Evolutionary conservation across 2,329 filamentous ascomycete species (phyloP).

Genomic region (Trichoderma brevicompactum): DNA sequence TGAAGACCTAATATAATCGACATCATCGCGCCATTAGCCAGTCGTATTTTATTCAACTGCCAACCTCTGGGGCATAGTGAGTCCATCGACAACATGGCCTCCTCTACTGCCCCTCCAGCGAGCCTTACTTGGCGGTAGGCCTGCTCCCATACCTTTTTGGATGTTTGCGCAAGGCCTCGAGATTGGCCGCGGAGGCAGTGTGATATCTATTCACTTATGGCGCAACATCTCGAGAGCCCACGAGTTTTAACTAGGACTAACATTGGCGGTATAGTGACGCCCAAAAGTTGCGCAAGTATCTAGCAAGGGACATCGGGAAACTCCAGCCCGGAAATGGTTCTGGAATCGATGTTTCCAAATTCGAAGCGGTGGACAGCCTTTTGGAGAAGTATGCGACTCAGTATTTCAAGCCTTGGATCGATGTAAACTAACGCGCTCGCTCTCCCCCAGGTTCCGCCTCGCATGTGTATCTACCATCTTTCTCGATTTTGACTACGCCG

Average conservation of each 20-base stretch:
- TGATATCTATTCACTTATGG: neutral
- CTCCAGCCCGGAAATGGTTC: constrained; percentile 44
- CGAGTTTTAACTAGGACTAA: constrained; percentile 26
- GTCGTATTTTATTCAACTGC: constrained; percentile 4
- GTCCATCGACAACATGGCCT: constrained; percentile 25
- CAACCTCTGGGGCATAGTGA: constrained; percentile 1
- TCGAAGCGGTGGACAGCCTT: constrained; percentile 50
- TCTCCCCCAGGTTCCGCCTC: constrained; percentile 63
- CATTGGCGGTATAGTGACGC: constrained; percentile 43
- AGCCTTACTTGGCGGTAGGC: constrained; percentile 49
- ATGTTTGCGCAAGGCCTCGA: neutral
- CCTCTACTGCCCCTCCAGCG: constrained; percentile 38
- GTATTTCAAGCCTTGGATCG: neutral
- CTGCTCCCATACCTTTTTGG: neutral
- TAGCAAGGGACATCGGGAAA: constrained; percentile 50
- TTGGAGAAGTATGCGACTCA: constrained; percentile 46
- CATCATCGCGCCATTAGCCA: constrained; percentile 13
- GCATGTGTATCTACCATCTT: constrained; percentile 75
- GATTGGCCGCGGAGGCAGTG: neutral
- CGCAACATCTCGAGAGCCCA: neutral
- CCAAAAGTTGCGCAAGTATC: constrained; percentile 49
- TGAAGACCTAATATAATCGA: constrained; percentile 30
- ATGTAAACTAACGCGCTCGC: neutral
- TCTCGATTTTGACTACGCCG: constrained; percentile 69
- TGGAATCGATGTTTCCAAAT: constrained; percentile 48